Conservation (phyloP, 305 asterid species). For the Fraxinus nigra region DNA sequence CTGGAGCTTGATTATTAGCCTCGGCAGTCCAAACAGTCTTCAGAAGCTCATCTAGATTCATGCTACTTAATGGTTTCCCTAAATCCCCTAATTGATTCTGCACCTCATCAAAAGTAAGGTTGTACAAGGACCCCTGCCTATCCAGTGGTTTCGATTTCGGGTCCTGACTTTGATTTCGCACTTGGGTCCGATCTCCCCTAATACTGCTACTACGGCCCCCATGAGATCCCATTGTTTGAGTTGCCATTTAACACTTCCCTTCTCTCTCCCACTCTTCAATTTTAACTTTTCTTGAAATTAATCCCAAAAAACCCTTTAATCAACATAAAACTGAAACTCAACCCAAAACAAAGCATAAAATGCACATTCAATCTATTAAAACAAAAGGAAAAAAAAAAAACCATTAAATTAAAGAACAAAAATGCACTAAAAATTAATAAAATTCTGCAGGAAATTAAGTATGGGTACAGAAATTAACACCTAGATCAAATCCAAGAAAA, state of each 20-base stretch:
- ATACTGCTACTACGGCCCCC: slow-evolving; percentile 47
- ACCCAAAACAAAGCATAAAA: slow-evolving; percentile 30
- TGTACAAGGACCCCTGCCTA: slow-evolving; percentile 74
- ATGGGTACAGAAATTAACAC: slow-evolving; percentile 8
- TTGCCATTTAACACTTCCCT: slow-evolving; percentile 33
- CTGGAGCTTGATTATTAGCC: slow-evolving; percentile 39
- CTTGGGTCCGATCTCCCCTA: slow-evolving; percentile 25
- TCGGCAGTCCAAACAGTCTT: slow-evolving; percentile 73
- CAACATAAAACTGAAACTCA: slow-evolving; percentile 24
- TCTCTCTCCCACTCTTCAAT: slow-evolving; percentile 14
- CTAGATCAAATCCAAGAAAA: slow-evolving; percentile 30
- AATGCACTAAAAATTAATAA: slow-evolving; percentile 13
- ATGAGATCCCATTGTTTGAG: slow-evolving; percentile 72
- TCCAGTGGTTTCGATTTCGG: slow-evolving; percentile 40
- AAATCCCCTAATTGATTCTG: slow-evolving; percentile 78
- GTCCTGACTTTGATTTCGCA: slow-evolving; percentile 38
- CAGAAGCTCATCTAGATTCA: slow-evolving; percentile 94
- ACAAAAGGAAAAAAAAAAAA: not conserved
- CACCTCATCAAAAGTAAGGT: slow-evolving; percentile 90
- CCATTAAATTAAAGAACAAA: slow-evolving; percentile 28
- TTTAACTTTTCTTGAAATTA: slow-evolving; percentile 24
- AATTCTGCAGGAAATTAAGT: slow-evolving; percentile 22
- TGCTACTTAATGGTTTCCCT: slow-evolving; percentile 72
- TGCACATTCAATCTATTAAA: slow-evolving; percentile 32
- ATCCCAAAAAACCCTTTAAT: slow-evolving; percentile 22